These are phyloP conservation scores for Pichia sp. DNA, from an alignment of 1,139 yeast species.

Conservation along the genomic window DNA sequence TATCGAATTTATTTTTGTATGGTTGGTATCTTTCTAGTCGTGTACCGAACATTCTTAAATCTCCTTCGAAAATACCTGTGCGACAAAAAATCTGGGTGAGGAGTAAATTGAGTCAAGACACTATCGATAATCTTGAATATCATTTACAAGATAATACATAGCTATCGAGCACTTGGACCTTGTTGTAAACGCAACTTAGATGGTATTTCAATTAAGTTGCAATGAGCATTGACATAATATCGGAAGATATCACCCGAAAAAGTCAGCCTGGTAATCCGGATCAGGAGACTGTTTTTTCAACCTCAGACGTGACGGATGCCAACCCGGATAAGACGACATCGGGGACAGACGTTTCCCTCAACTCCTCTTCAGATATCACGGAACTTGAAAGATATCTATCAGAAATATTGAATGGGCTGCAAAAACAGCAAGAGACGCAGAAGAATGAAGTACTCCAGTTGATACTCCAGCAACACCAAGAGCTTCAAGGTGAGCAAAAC, in stretches of 20 bases:
- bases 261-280: not conserved
- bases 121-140: too few relatives aligned
- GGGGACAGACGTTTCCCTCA: not conserved
- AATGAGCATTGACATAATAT: not conserved
- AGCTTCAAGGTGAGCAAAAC: slow-evolving; percentile 1
- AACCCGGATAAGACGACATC: not conserved
- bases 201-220: not conserved
- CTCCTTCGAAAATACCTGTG: not conserved
- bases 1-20: not conserved
- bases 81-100: not conserved
- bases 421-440: slow-evolving; percentile 17
- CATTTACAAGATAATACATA: too few relatives aligned
- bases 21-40: not conserved
- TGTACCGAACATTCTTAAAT: not conserved
- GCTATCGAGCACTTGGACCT: too few relatives aligned
- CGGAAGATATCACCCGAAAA: not conserved
- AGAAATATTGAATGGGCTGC: slow-evolving; percentile 13
- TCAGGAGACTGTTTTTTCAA: not conserved
- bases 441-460: slow-evolving; percentile 15
- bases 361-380: slow-evolving; percentile 1
- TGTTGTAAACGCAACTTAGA: too few relatives aligned
- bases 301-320: not conserved
- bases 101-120: not conserved
- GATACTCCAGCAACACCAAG: slow-evolving; percentile 15
- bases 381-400: slow-evolving; percentile 14